phyloP scores from a whole-genome alignment of 2,329 filamentous ascomycete genomes.

The Neoascochyta sp. region DNA sequence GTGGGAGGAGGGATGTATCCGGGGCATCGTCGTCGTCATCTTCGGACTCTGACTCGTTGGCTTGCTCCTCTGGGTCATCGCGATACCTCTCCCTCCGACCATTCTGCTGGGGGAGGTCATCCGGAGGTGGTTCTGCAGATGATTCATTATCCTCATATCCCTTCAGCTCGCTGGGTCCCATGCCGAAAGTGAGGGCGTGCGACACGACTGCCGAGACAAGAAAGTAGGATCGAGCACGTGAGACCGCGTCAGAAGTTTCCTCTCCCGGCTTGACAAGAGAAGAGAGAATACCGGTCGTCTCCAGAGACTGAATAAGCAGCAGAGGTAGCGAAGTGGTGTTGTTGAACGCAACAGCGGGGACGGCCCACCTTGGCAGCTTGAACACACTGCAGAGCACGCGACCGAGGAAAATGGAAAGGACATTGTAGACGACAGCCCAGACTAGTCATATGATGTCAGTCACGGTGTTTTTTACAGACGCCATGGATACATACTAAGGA shows the following conservation, averaged over 20 bases:
- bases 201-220: slow-evolving; percentile 62
- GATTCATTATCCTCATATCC: slow-evolving; percentile 36
- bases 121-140: slow-evolving; percentile 41
- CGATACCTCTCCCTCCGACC: slow-evolving; percentile 7
- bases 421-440: slow-evolving; percentile 51
- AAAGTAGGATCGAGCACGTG: slow-evolving; percentile 63
- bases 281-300: slow-evolving; percentile 55
- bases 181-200: slow-evolving; percentile 61
- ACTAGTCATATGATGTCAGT: slow-evolving; percentile 33
- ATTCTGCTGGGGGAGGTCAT: slow-evolving; percentile 19
- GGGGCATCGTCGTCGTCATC: slow-evolving; percentile 20
- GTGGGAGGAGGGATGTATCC: slow-evolving; percentile 51
- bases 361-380: slow-evolving; percentile 52
- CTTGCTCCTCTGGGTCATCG: slow-evolving; percentile 14
- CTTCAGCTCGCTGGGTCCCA: slow-evolving; percentile 59
- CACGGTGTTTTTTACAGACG: background rate
- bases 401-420: slow-evolving; percentile 49
- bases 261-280: slow-evolving; percentile 46
- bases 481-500: slow-evolving; percentile 39
- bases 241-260: slow-evolving; percentile 47
- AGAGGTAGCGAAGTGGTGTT: slow-evolving; percentile 56
- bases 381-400: slow-evolving; percentile 44
- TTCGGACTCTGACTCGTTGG: slow-evolving; percentile 15
- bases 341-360: slow-evolving; percentile 55
- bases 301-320: slow-evolving; percentile 51